A percentile compares a stretch with the other conserved stretches of the same genome.
Conservation (phyloP, 805 yeast species). For the Pichia deserticola region DNA sequence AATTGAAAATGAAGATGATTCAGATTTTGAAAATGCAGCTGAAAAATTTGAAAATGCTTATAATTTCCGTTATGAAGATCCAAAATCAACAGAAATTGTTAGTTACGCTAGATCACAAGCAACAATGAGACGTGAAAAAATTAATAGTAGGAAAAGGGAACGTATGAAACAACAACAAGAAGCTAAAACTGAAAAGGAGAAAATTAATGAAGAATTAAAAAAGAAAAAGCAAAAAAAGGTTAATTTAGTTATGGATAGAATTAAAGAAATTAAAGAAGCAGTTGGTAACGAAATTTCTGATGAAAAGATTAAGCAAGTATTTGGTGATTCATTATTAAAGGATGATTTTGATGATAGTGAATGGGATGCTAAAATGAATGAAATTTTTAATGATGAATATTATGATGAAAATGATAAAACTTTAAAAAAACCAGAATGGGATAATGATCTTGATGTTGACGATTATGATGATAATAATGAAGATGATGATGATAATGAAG, state of each 20-base stretch:
- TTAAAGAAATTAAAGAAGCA: slow-evolving; percentile 55
- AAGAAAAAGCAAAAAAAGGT: slow-evolving; percentile 71
- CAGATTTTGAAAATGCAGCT: slow-evolving; percentile 85
- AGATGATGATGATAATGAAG: slow-evolving; percentile 37
- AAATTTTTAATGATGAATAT: slow-evolving; percentile 78
- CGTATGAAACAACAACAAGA: slow-evolving; percentile 63
- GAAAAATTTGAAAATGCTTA: slow-evolving; percentile 89
- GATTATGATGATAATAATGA: slow-evolving; percentile 17
- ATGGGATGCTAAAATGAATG: slow-evolving; percentile 84
- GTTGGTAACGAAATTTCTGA: slow-evolving; percentile 60
- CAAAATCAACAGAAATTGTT: slow-evolving; percentile 81
- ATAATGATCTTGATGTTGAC: slow-evolving; percentile 37
- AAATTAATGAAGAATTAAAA: slow-evolving; percentile 53
- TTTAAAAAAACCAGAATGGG: slow-evolving; percentile 54
- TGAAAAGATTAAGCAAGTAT: slow-evolving; percentile 51
- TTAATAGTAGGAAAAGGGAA: slow-evolving; percentile 69
- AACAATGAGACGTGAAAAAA: slow-evolving; percentile 75
- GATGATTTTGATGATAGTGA: slow-evolving; percentile 86
- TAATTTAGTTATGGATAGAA: slow-evolving; percentile 67
- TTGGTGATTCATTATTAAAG: slow-evolving; percentile 69
- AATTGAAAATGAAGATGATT: slow-evolving; percentile 55
- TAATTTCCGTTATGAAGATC: slow-evolving; percentile 92
- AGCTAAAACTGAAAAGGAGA: slow-evolving; percentile 42
- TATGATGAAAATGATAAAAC: slow-evolving; percentile 50
- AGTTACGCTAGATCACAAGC: slow-evolving; percentile 94